Evolutionary conservation across 2,329 filamentous ascomycete genomes (phyloP).

Genomic region (Immersiporthe knoxdaviesiana): DNA sequence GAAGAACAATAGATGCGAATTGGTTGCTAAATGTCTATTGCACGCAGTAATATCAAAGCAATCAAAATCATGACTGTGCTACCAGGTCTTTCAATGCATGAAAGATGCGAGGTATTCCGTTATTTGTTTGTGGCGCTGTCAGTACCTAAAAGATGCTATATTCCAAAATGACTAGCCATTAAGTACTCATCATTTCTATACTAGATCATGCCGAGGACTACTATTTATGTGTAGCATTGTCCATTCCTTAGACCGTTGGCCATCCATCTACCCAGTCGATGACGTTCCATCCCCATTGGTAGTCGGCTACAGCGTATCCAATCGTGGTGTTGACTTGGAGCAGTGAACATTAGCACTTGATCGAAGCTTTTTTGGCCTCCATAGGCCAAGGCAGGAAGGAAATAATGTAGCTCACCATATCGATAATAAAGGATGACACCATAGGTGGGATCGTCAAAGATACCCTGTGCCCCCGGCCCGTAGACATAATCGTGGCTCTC

Average conservation of each 20-base stretch:
- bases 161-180: not conserved
- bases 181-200: not conserved
- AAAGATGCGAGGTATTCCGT: not conserved
- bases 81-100: no score
- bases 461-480: conserved; percentile 65
- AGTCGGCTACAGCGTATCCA: conserved; percentile 52
- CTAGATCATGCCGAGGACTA: no score
- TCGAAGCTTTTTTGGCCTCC: no score
- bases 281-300: conserved; percentile 51
- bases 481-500: conserved; percentile 61
- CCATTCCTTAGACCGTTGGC: conserved; percentile 30
- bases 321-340: conserved; percentile 35
- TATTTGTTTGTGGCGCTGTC: not conserved
- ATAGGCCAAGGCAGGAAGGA: conserved; percentile 34
- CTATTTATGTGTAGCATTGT: not conserved
- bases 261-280: conserved; percentile 40
- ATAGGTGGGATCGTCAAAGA: conserved; percentile 53
- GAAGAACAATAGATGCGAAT: not conserved
- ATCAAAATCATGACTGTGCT: no score
- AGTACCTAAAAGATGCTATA: not conserved
- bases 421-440: conserved; percentile 66
- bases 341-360: conserved; percentile 32
- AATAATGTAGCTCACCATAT: conserved; percentile 62
- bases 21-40: no score
- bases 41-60: no score